phyloP scores from a whole-genome alignment of 2,329 filamentous ascomycete genomes.

The Fusarium sp. region DNA sequence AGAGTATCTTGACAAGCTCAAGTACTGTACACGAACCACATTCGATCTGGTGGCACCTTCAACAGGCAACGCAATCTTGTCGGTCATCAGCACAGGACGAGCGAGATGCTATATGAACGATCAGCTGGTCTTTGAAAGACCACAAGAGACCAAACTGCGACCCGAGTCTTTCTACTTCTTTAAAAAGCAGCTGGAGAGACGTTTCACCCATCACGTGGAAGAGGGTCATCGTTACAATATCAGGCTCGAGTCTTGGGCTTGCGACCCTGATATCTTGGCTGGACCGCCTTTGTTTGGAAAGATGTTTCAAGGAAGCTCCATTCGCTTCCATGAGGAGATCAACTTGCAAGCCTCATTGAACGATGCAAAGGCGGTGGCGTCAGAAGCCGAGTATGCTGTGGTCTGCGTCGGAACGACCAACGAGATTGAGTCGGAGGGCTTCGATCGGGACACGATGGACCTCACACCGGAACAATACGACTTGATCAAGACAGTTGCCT shows the following conservation, averaged over 20 bases:
- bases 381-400: background rate
- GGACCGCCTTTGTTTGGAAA: slow-evolving; percentile 8
- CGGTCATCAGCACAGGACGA: slow-evolving; percentile 16
- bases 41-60: slow-evolving; percentile 11
- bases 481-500: background rate
- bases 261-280: slow-evolving; percentile 10
- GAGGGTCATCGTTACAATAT: background rate
- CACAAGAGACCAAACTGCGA: background rate
- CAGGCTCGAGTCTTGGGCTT: slow-evolving; percentile 11
- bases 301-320: slow-evolving; percentile 20
- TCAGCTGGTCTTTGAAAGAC: background rate
- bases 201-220: background rate
- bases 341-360: background rate
- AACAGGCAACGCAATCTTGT: slow-evolving; percentile 12
- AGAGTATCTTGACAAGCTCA: slow-evolving; percentile 7
- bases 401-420: background rate
- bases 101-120: slow-evolving; percentile 17
- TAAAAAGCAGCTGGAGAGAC: background rate
- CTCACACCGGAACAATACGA: background rate
- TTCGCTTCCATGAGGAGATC: slow-evolving; percentile 18
- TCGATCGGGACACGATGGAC: background rate
- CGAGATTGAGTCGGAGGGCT: background rate
- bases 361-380: background rate
- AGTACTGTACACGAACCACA: slow-evolving; percentile 15
- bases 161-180: background rate